These are phyloP conservation scores for Teratosphaeriaceae sp. DNA, from an alignment of 2,329 filamentous ascomycete species.

Conservation along the genomic window DNA sequence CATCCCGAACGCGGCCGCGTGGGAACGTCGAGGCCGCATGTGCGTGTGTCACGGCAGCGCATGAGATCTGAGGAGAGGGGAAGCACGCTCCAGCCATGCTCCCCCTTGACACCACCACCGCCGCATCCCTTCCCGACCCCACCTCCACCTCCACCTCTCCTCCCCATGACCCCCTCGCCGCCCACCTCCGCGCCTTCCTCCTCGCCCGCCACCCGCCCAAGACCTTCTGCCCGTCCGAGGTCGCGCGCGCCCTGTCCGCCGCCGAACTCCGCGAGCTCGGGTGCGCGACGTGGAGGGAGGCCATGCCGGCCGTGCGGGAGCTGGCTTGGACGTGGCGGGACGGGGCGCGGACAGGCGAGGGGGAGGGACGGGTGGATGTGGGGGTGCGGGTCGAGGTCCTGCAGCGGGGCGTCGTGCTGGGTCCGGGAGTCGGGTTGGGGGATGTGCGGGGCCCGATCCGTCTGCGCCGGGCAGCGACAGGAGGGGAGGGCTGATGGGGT, in stretches of 20 bases:
- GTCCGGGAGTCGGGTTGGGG: slow-evolving; percentile 20
- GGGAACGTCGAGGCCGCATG: no score
- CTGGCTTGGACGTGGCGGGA: slow-evolving; percentile 38
- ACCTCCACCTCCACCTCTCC: not conserved
- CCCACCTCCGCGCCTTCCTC: slow-evolving; percentile 18
- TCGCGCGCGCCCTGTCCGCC: slow-evolving; percentile 39
- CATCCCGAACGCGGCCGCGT: no score
- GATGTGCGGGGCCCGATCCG: slow-evolving; percentile 43
- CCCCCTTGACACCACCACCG: no score
- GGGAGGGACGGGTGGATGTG: no score
- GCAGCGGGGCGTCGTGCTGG: slow-evolving; percentile 41
- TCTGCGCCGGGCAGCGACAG: slow-evolving; percentile 25
- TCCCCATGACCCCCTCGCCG: slow-evolving; percentile 13
- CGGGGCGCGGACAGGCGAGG: slow-evolving; percentile 22
- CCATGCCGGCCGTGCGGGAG: slow-evolving; percentile 40
- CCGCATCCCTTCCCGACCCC: slow-evolving; percentile 7
- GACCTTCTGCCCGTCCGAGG: slow-evolving; percentile 48
- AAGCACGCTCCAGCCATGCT: no score
- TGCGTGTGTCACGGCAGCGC: no score
- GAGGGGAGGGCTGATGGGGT: not conserved
- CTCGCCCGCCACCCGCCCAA: slow-evolving; percentile 35
- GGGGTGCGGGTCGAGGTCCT: slow-evolving; percentile 45
- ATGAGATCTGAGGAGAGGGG: no score
- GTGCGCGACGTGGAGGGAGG: slow-evolving; percentile 37
- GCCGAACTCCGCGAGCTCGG: slow-evolving; percentile 32